A percentile compares a stretch with the other conserved stretches of the same genome.
Evolutionary conservation across 257 asterid genomes (phyloP).

Genomic region (Coffea eugenioides): DNA sequence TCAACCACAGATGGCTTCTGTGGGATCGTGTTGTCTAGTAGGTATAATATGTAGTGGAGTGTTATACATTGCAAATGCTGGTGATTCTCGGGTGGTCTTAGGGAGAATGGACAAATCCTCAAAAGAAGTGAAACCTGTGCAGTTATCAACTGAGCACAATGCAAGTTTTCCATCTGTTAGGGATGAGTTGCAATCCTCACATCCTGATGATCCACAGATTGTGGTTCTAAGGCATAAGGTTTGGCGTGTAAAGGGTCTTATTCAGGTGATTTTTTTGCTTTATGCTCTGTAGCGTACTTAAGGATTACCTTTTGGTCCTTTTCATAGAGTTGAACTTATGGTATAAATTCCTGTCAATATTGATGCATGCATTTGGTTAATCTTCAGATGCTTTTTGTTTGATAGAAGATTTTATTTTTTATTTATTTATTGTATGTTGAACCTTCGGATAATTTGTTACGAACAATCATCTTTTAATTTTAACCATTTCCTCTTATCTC

Average conservation of each 20-base stretch:
- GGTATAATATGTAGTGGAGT: slow-evolving; percentile 68
- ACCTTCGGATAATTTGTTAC: not conserved
- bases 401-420: not conserved
- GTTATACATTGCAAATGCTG: slow-evolving; percentile 71
- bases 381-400: slow-evolving; percentile 1
- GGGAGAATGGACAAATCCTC: slow-evolving; percentile 66
- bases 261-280: slow-evolving; percentile 52
- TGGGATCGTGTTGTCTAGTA: slow-evolving; percentile 42
- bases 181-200: slow-evolving; percentile 63
- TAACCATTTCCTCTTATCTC: not conserved
- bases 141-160: slow-evolving; percentile 76
- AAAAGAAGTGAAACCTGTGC: slow-evolving; percentile 69
- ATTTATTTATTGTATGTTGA: not conserved
- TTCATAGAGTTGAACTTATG: not conserved
- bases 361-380: not conserved
- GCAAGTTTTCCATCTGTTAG: slow-evolving; percentile 71
- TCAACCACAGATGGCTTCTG: slow-evolving; percentile 33
- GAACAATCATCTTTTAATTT: not conserved
- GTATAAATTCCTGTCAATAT: not conserved
- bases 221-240: slow-evolving; percentile 80
- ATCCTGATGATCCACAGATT: slow-evolving; percentile 80
- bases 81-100: slow-evolving; percentile 86
- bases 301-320: not conserved
- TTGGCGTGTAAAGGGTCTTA: slow-evolving; percentile 90
- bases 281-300: not conserved